Base-by-base conservation (phyloP, 1,139 yeast species). In the Kluyveromyces sp. region DNA sequence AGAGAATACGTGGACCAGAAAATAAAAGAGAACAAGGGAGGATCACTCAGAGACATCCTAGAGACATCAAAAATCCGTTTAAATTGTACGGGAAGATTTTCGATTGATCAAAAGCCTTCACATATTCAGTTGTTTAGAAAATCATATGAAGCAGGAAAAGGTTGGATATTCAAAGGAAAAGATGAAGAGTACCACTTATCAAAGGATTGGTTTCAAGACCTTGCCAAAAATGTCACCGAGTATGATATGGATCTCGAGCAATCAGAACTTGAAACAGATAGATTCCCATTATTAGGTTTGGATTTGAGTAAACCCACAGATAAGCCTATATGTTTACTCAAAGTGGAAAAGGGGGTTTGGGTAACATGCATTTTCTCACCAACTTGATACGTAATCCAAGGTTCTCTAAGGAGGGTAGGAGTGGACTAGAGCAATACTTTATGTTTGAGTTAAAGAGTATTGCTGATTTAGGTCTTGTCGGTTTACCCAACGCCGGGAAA, bases 401-500 rank as follows among this genome's bases (percentile, higher is more conserved):
- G 44, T 92, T 92, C 63, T 79, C 94, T 35, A 90, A 89, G 58
- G 60, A 63, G 37, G 98, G 97, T 2, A 74, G 97, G 49, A 69
- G 68, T 6, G 89, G 89, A 0, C 56, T 88, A 3, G 81, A 79
- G 34, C 77, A 78, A 26, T 72, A 74, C 51, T 88, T 92, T 54
- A 66, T 88, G 48, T 77, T 92, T 52, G 98, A 92, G 65, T 71
- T 92, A 52, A 88, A 88, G 60, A 72, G 89, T 37, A 74, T 92
- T 50, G 98, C 98, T 0, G 97, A 92, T 63, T 68, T 92, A 50
- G 98, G 97, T 0, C 71, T 92, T 7, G 96, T 92, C 26, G 98
- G 98, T 0, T 70, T 92, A 29, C 98, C 98, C 1, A 92, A 92
- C 64, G 97, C 97, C 4, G 98, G 98, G 1, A 92, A 92, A 63